phyloP scores from a whole-genome alignment of 345 rosid genomes.

The Ceriops zippeliana region DNA sequence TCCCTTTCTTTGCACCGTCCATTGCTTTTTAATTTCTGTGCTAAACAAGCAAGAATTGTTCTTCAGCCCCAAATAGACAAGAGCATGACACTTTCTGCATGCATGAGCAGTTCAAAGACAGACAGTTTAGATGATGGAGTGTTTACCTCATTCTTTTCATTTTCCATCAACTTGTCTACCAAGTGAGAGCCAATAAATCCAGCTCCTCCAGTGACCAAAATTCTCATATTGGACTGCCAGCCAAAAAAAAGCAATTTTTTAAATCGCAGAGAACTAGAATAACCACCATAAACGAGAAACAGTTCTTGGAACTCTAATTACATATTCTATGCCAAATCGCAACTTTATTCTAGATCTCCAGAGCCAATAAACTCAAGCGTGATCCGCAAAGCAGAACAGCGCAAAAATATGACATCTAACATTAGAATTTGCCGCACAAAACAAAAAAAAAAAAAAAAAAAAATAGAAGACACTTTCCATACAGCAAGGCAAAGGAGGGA shows the following conservation, averaged over 20 bases:
- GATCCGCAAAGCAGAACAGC: too few species aligned
- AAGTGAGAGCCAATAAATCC: slow-evolving; percentile 38
- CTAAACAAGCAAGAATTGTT: neutral
- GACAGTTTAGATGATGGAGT: too few species aligned
- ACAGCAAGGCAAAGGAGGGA: neutral
- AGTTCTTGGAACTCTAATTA: neutral
- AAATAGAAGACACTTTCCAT: neutral
- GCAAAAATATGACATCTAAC: neutral
- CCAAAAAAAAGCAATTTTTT: neutral
- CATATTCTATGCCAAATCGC: neutral
- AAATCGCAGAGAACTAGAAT: neutral
- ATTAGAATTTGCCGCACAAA: neutral
- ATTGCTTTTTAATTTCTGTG: neutral
- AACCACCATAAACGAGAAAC: neutral
- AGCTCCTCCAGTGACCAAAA: slow-evolving; percentile 39
- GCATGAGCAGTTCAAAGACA: too few species aligned
- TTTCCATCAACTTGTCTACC: slow-evolving; percentile 35
- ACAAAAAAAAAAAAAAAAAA: neutral
- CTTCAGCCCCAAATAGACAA: neutral
- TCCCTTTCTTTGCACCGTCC: too few species aligned
- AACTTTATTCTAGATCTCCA: neutral
- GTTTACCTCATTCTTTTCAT: slow-evolving; percentile 52
- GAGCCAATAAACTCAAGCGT: too few species aligned
- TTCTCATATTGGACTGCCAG: slow-evolving; percentile 36
- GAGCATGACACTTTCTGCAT: neutral